Conservation (phyloP, 2,329 filamentous ascomycete genomes). For the Colletotrichum lupini region DNA sequence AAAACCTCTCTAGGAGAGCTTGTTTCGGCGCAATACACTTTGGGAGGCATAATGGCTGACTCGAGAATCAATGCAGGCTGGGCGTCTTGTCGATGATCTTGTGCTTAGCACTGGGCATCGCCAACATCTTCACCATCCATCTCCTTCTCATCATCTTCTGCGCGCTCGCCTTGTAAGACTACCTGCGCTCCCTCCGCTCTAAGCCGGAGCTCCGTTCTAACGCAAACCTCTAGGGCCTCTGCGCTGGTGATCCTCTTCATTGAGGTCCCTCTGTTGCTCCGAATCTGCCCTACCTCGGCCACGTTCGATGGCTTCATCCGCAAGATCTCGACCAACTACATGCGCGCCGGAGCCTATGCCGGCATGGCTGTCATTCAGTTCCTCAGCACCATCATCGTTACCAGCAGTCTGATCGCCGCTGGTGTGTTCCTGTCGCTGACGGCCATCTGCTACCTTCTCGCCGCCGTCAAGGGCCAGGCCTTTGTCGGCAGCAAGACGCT, state of each 20-base stretch:
- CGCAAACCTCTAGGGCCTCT: constrained; percentile 65
- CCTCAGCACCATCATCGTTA: constrained; percentile 74
- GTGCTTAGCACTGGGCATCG: constrained; percentile 76
- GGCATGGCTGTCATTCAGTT: constrained; percentile 87
- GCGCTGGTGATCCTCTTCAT: constrained; percentile 83
- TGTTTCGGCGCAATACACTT: not conserved
- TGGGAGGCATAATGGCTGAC: constrained; percentile 35
- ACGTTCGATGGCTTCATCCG: constrained; percentile 92
- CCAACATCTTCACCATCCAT: constrained; percentile 71
- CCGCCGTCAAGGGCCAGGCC: constrained; percentile 83
- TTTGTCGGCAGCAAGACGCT: constrained; percentile 96
- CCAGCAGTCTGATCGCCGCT: constrained; percentile 84
- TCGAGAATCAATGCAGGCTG: constrained; percentile 60
- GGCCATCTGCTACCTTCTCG: constrained; percentile 81
- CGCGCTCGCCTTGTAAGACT: constrained; percentile 64
- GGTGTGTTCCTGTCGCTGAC: constrained; percentile 85
- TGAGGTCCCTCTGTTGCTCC: constrained; percentile 92
- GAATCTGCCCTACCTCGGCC: constrained; percentile 95
- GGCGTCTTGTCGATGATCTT: constrained; percentile 78
- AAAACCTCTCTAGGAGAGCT: not conserved
- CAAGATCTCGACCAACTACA: constrained; percentile 94
- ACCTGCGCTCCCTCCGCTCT: not conserved
- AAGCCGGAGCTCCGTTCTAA: not conserved
- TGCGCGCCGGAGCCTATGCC: constrained; percentile 88
- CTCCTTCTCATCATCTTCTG: constrained; percentile 62